Percentiles rank a stretch among this genome's conserved stretches.
Conservation (phyloP, 768 basidiomycete species). For the Paxillus involutus region DNA sequence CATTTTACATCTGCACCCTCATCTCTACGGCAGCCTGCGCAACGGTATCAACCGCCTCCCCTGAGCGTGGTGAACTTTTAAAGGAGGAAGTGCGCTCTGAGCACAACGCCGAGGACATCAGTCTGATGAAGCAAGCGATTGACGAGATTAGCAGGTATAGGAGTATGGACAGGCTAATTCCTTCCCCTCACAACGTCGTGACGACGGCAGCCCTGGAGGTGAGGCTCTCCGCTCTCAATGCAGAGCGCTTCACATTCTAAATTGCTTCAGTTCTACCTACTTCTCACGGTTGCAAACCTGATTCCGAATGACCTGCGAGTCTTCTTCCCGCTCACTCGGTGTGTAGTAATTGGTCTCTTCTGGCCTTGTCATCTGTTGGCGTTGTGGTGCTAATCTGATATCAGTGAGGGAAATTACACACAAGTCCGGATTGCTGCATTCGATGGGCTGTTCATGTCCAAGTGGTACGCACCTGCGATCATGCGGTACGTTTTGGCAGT, state of each 20-base stretch:
- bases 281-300: conserved; percentile 73
- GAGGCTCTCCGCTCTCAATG: conserved; percentile 20
- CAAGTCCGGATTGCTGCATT: conserved; percentile 93
- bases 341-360: conserved; percentile 21
- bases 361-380: neutral
- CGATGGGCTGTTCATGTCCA: conserved; percentile 87
- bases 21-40: conserved; percentile 82
- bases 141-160: conserved; percentile 89
- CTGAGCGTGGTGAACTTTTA: conserved; percentile 77
- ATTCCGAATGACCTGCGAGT: conserved; percentile 73
- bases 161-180: conserved; percentile 92
- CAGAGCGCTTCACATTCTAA: conserved; percentile 5
- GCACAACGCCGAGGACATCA: conserved; percentile 65
- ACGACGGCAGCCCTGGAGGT: conserved; percentile 92
- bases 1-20: conserved; percentile 84
- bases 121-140: conserved; percentile 70
- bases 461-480: conserved; percentile 82
- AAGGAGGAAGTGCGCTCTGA: conserved; percentile 66
- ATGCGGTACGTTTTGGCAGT: conserved; percentile 88
- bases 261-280: conserved; percentile 66
- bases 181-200: conserved; percentile 91
- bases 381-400: conserved; percentile 9
- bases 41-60: conserved; percentile 71
- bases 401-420: conserved; percentile 90
- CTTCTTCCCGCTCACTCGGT: conserved; percentile 92